Evolutionary conservation across 148 eudicot genomes (phyloP).

Genomic region (Euryodendron excelsum): DNA sequence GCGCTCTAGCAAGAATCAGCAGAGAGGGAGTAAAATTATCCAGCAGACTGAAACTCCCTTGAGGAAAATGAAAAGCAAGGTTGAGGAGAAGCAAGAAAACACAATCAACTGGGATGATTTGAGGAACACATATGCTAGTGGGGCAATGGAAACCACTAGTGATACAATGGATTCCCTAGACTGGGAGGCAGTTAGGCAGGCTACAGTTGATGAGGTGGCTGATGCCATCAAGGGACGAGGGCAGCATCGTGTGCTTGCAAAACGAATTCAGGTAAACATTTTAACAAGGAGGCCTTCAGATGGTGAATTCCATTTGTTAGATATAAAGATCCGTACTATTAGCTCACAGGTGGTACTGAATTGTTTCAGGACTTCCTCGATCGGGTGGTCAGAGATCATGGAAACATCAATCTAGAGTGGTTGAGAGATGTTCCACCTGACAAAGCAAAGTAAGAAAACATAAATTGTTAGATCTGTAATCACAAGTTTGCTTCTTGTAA

Average conservation of each 20-base stretch:
- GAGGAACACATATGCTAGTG: conserved; percentile 20
- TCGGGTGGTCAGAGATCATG: conserved; percentile 55
- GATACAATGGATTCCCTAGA: conserved; percentile 49
- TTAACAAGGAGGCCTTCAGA: neutral
- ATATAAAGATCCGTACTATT: neutral
- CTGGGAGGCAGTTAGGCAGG: conserved; percentile 67
- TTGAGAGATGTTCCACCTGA: conserved; percentile 60
- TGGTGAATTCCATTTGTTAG: neutral
- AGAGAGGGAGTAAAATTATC: conserved; percentile 2
- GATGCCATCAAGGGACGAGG: conserved; percentile 49
- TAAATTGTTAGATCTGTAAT: neutral
- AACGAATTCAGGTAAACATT: conserved; percentile 53
- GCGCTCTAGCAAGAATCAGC: neutral
- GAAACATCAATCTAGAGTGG: conserved; percentile 80
- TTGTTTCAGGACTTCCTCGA: conserved; percentile 56
- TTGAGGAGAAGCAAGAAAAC: conserved; percentile 13
- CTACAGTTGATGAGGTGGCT: conserved; percentile 35
- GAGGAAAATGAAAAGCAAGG: conserved; percentile 4
- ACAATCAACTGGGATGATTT: conserved; percentile 37
- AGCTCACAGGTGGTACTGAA: neutral
- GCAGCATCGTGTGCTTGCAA: conserved; percentile 48
- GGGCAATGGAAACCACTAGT: conserved; percentile 16
- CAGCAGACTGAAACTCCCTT: neutral
- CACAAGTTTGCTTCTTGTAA: neutral
- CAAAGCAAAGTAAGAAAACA: conserved; percentile 58